Percentiles rank a stretch among this genome's conserved stretches.
Evolutionary conservation across 345 rosid species (phyloP).

Genomic region (Pistacia integerrima): DNA sequence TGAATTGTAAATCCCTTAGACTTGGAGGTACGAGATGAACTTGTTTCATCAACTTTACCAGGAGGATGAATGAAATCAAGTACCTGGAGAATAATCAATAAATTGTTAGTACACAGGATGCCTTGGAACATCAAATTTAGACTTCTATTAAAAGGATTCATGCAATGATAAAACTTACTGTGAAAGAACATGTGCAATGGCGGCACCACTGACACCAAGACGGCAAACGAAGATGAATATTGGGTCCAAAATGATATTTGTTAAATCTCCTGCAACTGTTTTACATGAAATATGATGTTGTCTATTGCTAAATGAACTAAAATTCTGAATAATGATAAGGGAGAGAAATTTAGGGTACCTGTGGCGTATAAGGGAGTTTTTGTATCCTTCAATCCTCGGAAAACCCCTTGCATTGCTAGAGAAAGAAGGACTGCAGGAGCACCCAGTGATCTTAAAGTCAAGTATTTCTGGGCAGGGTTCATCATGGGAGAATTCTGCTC

Average conservation of each 20-base stretch:
- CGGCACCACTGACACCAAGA: constrained; percentile 90
- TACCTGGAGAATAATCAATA: constrained; percentile 47
- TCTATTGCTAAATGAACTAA: no score
- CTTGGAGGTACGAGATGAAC: constrained; percentile 79
- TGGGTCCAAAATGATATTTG: constrained; percentile 78
- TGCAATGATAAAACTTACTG: constrained; percentile 52
- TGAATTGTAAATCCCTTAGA: constrained; percentile 59
- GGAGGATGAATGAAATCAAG: constrained; percentile 66
- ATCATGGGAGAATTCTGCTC: constrained; percentile 71
- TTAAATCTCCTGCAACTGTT: constrained; percentile 73
- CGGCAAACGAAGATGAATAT: constrained; percentile 70
- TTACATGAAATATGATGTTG: no score
- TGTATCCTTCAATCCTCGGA: constrained; percentile 92
- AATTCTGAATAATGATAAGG: constrained; percentile 19
- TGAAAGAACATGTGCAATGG: constrained; percentile 91
- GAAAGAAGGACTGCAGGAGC: constrained; percentile 95
- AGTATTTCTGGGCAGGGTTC: constrained; percentile 72
- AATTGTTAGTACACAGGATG: not conserved
- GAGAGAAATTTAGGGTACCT: constrained; percentile 32
- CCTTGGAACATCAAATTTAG: no score
- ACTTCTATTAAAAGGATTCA: no score
- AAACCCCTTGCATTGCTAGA: constrained; percentile 94
- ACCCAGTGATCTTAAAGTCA: constrained; percentile 75
- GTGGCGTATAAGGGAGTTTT: constrained; percentile 92
- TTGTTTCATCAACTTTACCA: constrained; percentile 54